These are phyloP conservation scores for Aspergillus pseudoviridinutans DNA, from an alignment of 2,329 filamentous ascomycete species.

Conservation along the genomic window DNA sequence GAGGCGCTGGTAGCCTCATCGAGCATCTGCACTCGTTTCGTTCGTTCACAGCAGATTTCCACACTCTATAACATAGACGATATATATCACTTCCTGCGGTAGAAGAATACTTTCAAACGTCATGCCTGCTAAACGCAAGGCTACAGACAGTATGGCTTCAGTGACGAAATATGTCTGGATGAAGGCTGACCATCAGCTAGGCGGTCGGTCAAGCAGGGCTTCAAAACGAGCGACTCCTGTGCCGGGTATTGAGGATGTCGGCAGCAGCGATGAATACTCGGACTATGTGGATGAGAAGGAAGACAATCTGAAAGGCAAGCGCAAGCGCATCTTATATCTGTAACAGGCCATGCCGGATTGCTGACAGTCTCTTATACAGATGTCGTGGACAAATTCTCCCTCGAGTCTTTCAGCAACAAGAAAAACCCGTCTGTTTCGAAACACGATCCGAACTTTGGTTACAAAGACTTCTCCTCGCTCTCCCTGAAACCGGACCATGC, in stretches of 20 bases:
- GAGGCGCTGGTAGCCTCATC: slow-evolving; percentile 20
- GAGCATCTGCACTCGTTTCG: slow-evolving; percentile 8
- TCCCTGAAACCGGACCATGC: slow-evolving; percentile 82
- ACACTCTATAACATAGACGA: slow-evolving; percentile 11
- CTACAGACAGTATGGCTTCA: slow-evolving; percentile 46
- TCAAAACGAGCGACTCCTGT: slow-evolving; percentile 48
- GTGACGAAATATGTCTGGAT: slow-evolving; percentile 17
- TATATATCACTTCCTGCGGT: slow-evolving; percentile 6
- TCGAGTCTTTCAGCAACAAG: slow-evolving; percentile 48
- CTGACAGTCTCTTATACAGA: slow-evolving; percentile 29
- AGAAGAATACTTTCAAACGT: slow-evolving; percentile 10
- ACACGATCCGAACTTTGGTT: slow-evolving; percentile 55
- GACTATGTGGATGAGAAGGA: slow-evolving; percentile 49
- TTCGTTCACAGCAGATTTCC: not conserved
- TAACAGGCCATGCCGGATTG: slow-evolving; percentile 8
- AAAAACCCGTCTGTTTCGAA: slow-evolving; percentile 37
- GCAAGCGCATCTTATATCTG: slow-evolving; percentile 13
- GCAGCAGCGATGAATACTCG: slow-evolving; percentile 57
- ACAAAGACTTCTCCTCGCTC: slow-evolving; percentile 77
- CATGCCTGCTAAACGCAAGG: slow-evolving; percentile 73
- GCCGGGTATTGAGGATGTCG: slow-evolving; percentile 41
- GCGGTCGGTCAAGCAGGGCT: slow-evolving; percentile 43
- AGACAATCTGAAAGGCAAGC: slow-evolving; percentile 44
- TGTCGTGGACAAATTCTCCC: slow-evolving; percentile 52
- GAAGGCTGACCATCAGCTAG: slow-evolving; percentile 35